Evolutionary conservation across 371 early-diverging fungal genomes (phyloP).

Genomic region (Lichtheimia ramosa): DNA sequence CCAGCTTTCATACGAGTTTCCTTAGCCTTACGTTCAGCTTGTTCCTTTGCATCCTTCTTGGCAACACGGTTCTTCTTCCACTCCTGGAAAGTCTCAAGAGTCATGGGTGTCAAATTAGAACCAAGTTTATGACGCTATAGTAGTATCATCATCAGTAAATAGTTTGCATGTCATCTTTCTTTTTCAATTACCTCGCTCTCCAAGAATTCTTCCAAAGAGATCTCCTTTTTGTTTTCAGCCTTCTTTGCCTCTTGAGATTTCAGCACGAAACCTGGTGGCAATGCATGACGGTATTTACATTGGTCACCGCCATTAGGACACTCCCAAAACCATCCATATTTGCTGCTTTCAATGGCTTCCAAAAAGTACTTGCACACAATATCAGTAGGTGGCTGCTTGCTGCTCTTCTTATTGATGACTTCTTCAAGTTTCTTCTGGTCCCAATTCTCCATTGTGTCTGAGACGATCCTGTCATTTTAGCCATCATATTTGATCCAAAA

Average conservation of each 20-base stretch:
- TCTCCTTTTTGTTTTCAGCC: constrained; percentile 77
- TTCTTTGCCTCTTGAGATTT: constrained; percentile 84
- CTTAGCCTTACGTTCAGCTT: constrained; percentile 73
- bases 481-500: too few species aligned
- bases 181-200: constrained; percentile 88
- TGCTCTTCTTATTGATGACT: constrained; percentile 85
- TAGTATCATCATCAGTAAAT: neutral
- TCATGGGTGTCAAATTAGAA: constrained; percentile 94
- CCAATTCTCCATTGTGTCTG: constrained; percentile 96
- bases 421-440: constrained; percentile 89
- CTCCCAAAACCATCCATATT: constrained; percentile 99
- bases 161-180: neutral
- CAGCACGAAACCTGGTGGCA: constrained; percentile 97
- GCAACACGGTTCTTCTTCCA: constrained; percentile 94
- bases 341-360: constrained; percentile 96
- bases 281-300: constrained; percentile 96
- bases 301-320: constrained; percentile 90
- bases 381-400: constrained; percentile 89
- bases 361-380: constrained; percentile 99
- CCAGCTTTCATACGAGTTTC: constrained; percentile 92
- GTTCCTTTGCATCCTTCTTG: constrained; percentile 72
- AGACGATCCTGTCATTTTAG: neutral
- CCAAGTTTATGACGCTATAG: constrained; percentile 92
- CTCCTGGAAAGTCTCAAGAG: constrained; percentile 87
- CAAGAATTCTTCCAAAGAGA: constrained; percentile 95